Conservation (phyloP, 176 grass and related monocot species). For the Neostapfia colusana region DNA sequence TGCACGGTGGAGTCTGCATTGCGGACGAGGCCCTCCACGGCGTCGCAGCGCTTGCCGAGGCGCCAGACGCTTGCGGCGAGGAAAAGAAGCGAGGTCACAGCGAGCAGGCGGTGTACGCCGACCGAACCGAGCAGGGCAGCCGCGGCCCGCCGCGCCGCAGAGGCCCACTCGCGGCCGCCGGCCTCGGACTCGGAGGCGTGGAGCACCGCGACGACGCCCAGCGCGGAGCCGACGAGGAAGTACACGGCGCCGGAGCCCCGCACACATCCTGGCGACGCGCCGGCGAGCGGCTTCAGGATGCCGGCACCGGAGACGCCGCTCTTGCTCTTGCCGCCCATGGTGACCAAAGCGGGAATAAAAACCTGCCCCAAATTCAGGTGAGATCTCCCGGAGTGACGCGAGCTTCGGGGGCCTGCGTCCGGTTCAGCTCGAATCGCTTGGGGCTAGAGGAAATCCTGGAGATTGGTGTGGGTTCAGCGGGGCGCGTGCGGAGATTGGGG, state of each 20-base stretch:
- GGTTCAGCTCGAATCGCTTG: slow-evolving; percentile 8
- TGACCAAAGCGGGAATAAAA: not conserved
- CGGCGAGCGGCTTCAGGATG: slow-evolving; percentile 37
- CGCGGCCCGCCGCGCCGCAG: slow-evolving; percentile 9
- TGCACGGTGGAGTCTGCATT: slow-evolving; percentile 29
- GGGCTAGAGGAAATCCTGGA: slow-evolving; percentile 2
- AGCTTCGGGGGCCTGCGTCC: not conserved
- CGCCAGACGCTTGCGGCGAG: slow-evolving; percentile 41
- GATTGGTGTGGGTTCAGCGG: slow-evolving; percentile 6
- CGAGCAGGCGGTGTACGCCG: slow-evolving; percentile 30
- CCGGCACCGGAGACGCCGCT: slow-evolving; percentile 31
- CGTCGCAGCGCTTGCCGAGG: slow-evolving; percentile 44
- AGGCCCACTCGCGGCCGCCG: slow-evolving; percentile 31
- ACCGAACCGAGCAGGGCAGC: not conserved
- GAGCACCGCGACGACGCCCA: slow-evolving; percentile 53
- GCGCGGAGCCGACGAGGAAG: slow-evolving; percentile 51
- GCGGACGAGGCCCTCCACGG: slow-evolving; percentile 47
- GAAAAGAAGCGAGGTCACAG: slow-evolving; percentile 30
- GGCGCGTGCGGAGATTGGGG: not conserved
- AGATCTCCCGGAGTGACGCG: not conserved
- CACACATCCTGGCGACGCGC: slow-evolving; percentile 9
- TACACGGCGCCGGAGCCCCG: slow-evolving; percentile 29
- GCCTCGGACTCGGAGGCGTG: slow-evolving; percentile 21
- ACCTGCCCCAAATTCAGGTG: not conserved
- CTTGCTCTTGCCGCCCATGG: slow-evolving; percentile 41